phyloP scores from a whole-genome alignment of 768 basidiomycete species.

The Lyophyllum semitale region DNA sequence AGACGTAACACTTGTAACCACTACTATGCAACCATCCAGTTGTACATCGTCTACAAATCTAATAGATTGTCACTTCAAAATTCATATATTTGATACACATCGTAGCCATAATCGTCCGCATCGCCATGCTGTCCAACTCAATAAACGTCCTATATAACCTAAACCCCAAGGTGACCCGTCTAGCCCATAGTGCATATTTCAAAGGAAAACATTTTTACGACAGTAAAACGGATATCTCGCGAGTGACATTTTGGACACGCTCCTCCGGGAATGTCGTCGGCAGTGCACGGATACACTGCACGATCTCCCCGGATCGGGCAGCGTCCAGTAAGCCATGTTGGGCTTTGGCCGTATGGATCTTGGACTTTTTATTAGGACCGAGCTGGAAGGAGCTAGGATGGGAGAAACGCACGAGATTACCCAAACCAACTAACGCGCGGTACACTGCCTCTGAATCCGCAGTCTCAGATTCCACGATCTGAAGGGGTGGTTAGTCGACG shows the following conservation, averaged over 20 bases:
- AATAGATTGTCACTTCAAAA: neutral
- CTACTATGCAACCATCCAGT: too few relatives aligned
- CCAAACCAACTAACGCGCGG: slow-evolving; percentile 70
- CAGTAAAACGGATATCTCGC: slow-evolving; percentile 49
- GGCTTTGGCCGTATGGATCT: slow-evolving; percentile 54
- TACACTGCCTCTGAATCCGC: slow-evolving; percentile 71
- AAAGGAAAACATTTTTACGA: slow-evolving; percentile 21
- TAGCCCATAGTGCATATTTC: neutral
- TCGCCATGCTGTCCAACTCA: slow-evolving; percentile 1
- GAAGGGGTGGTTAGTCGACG: slow-evolving; percentile 1
- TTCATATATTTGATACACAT: neutral
- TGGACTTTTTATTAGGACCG: slow-evolving; percentile 10
- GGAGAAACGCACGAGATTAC: slow-evolving; percentile 59
- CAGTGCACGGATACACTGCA: slow-evolving; percentile 38
- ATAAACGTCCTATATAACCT: slow-evolving; percentile 2
- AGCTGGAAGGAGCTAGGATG: neutral
- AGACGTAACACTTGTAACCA: too few relatives aligned
- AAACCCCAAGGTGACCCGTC: neutral
- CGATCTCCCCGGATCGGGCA: slow-evolving; percentile 41
- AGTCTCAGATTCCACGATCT: slow-evolving; percentile 53
- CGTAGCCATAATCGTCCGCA: neutral
- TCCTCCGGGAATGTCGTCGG: slow-evolving; percentile 57
- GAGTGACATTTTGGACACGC: slow-evolving; percentile 51
- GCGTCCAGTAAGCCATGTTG: slow-evolving; percentile 35
- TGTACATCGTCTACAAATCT: neutral